Evolutionary conservation across 495 filamentous ascomycete species (phyloP), one percentile per base, ranked within the genome.

Genomic region (Podospora anserina): DNA sequence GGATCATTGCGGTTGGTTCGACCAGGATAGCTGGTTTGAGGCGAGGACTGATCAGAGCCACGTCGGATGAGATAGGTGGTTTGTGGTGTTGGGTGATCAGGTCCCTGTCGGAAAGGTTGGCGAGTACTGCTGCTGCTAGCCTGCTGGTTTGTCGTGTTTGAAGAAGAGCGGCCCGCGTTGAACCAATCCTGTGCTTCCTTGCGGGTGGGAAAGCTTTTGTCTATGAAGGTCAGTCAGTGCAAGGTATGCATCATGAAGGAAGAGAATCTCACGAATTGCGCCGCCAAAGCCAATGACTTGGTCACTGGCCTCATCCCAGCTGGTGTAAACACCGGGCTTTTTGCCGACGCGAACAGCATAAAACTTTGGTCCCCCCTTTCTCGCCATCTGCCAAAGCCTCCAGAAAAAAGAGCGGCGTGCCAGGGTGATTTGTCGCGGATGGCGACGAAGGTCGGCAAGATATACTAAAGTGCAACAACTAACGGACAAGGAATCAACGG

Each of bases 261-360:
- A 55, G 19, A 5, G 23, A 56, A 28, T 49, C 90, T 77, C 81
- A 95, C 92, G 96, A 27, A 84, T 82, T 54, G 94, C 91, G 56
- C 91, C 90, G 75, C 91, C 91, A 78, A 88, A 97, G n/a, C 94
- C 94, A 6, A 85, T 89, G 57, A 92, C 90, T 76, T 97, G 92
- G 59, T 84, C 83, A 74, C 94, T 80, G 74, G 92, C 97, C 63
- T 95, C 90, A 19, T 79, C 77, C 91, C 92, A 99, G 62, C 80
- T 88, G 73, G 88, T 85, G 78, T 97, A 99, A 18, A 99, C 88
- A 5, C 93, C 95, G 0, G 95, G 93, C 27, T 81, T 86, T 66
- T 86, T 84, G 9, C 95, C 95, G 23, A 82, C 83, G 54, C 89
- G 88, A 28, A 99, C 95, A 15, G 91, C 92, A 78, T 98, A 99